Evolutionary conservation across 108 stramenopile genomes (phyloP).

Genomic region (Stephanodiscus minutulus): DNA sequence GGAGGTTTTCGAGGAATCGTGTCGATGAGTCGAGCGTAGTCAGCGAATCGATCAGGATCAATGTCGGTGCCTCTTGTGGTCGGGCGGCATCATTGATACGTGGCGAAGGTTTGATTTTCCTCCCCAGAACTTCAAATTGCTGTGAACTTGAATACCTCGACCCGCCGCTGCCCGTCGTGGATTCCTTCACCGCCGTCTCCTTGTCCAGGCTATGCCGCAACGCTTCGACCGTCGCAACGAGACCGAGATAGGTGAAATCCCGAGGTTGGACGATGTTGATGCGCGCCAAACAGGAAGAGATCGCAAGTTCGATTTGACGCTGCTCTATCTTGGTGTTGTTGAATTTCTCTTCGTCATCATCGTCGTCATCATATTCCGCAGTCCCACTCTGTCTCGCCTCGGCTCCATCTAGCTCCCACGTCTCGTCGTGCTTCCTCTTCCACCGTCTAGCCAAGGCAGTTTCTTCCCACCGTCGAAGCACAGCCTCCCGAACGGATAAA

Average conservation of each 20-base stretch:
- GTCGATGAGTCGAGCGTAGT: conserved; percentile 45
- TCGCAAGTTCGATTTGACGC: conserved; percentile 32
- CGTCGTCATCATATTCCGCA: conserved; percentile 2
- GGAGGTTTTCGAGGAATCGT: conserved; percentile 43
- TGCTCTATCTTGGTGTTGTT: conserved; percentile 23
- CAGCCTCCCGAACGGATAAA: conserved; percentile 46
- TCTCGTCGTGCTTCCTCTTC: conserved; percentile 12
- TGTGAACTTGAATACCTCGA: background rate
- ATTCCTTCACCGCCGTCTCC: conserved; percentile 6
- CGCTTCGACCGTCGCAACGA: conserved; percentile 48
- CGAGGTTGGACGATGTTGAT: conserved; percentile 50
- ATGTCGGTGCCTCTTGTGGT: conserved; percentile 20
- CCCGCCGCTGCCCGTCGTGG: background rate
- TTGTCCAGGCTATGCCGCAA: conserved; percentile 39
- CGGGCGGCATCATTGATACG: background rate
- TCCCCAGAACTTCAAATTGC: background rate
- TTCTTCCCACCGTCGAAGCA: conserved; percentile 48
- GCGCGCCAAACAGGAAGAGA: conserved; percentile 43
- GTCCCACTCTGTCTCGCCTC: background rate
- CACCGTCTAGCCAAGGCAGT: conserved; percentile 44
- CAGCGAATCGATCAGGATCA: conserved; percentile 50
- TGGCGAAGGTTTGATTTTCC: background rate
- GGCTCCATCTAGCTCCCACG: background rate
- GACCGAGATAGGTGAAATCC: conserved; percentile 51
- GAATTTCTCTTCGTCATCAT: conserved; percentile 6